Base-by-base conservation (phyloP, 2,329 filamentous ascomycete species). In the Apiospora sp. region DNA sequence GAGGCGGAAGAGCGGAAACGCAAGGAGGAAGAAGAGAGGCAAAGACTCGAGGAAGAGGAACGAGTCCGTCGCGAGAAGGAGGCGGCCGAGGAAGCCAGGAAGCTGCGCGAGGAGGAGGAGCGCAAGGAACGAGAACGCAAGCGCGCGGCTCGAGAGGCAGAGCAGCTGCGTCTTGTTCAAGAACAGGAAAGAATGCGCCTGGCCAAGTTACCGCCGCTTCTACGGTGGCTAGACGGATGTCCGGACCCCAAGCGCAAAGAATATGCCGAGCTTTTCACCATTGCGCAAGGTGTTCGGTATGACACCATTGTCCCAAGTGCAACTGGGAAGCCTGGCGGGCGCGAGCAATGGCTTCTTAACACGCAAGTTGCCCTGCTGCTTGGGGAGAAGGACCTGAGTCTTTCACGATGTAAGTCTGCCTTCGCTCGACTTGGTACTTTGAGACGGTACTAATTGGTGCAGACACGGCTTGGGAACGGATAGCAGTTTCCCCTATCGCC, bases 291-390 rank as follows among this genome's bases (percentile, higher is more conserved):
- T 22, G 88, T 91, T 68, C 88, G 91, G 30, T 92, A 89, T 77
- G 90, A 92, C 79, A 92, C 89, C 4, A 90, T 92, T 72, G 85
- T 85, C 19, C 85, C 86, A 4, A 84, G 85, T 43, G 83, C 86
- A 19, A 88, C 86, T 7, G 87, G 87, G 10, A 88, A 86, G 14
- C 76, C 85, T 1, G 87, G 86, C 67, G 90, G 89, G n/a, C 86
- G 90, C 69, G 90, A 92, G 76, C 89, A 90, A 75, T 92, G 91
- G 90, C 81, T 92, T 71, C 85, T 92, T 69, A 92, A 92, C 76
- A 89, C 88, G 3, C 88, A 92, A 72, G 90, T 88, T 69, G 90
- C 91, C 12, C 82, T 92, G 19, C 85, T 92, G 12, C 83, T 92
- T 1, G 91, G 91, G 19, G 90, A 92, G 77, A 92, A 91, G 77